Percentiles rank a stretch among this genome's conserved stretches.
phyloP scores from a whole-genome alignment of 805 yeast species.

The Zygoascus bituminiphila region DNA sequence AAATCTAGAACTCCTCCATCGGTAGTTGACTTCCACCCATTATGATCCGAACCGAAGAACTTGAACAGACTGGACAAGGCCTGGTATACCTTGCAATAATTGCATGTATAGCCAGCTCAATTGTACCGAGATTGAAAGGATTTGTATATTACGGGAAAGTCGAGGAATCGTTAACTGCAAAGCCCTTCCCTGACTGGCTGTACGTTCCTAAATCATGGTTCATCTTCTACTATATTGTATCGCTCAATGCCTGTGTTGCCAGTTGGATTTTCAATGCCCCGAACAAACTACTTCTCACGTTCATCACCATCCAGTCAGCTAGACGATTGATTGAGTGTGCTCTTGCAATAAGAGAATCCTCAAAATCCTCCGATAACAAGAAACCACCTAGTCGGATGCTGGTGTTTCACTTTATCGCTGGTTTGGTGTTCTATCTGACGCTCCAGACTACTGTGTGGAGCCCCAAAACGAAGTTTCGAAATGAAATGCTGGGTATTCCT shows the following conservation, averaged over 20 bases:
- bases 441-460: constrained; percentile 5
- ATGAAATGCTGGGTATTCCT: constrained; percentile 1
- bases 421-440: constrained; percentile 40
- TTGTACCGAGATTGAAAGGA: constrained; percentile 6
- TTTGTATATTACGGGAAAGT: constrained; percentile 27
- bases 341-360: constrained; percentile 33
- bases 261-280: neutral
- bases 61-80: neutral
- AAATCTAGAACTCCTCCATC: neutral
- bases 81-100: neutral
- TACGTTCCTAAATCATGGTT: constrained; percentile 30
- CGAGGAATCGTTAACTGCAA: neutral
- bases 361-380: neutral
- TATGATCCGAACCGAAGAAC: neutral
- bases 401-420: constrained; percentile 50
- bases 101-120: neutral
- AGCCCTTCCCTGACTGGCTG: constrained; percentile 7
- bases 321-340: constrained; percentile 45
- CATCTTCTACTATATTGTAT: constrained; percentile 26
- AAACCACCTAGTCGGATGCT: constrained; percentile 40
- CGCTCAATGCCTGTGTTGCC: constrained; percentile 6
- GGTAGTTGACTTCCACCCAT: neutral
- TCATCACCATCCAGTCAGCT: constrained; percentile 35
- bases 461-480: neutral
- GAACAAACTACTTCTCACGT: constrained; percentile 8